Evolutionary conservation across 2,329 filamentous ascomycete species (phyloP).

Genomic region (Rhytidhysteron rufulum): DNA sequence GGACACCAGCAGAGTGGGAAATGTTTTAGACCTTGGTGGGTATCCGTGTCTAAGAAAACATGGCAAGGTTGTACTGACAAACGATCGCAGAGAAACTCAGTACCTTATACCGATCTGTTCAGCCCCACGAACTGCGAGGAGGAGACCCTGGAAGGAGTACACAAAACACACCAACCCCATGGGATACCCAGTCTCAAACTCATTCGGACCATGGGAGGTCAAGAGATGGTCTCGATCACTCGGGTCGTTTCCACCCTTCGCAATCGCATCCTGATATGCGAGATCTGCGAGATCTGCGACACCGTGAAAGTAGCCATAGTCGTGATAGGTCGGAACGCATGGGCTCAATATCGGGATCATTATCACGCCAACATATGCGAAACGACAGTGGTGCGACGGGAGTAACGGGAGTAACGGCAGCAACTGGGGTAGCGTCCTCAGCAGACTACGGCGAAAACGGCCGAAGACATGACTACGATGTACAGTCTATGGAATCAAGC

Average conservation of each 20-base stretch:
- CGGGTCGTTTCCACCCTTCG: conserved; percentile 24
- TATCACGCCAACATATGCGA: conserved; percentile 56
- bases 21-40: conserved; percentile 85
- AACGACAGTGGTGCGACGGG: conserved; percentile 75
- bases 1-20: conserved; percentile 88
- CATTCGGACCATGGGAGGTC: conserved; percentile 41
- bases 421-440: conserved; percentile 67
- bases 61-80: no score
- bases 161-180: conserved; percentile 57
- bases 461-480: conserved; percentile 87
- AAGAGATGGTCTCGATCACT: conserved; percentile 31
- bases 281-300: conserved; percentile 16
- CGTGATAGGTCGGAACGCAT: conserved; percentile 33
- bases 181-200: conserved; percentile 48
- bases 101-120: conserved; percentile 82
- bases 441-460: conserved; percentile 75
- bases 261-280: conserved; percentile 13
- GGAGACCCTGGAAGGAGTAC: conserved; percentile 35
- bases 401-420: no score
- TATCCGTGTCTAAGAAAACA: conserved; percentile 10
- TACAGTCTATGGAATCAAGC: conserved; percentile 91
- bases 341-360: conserved; percentile 37
- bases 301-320: conserved; percentile 37
- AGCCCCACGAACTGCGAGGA: conserved; percentile 58
- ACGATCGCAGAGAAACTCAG: conserved; percentile 78